These are phyloP conservation scores for Podila minutissima DNA, from an alignment of 192 early-diverging fungal species.

Conservation along the genomic window DNA sequence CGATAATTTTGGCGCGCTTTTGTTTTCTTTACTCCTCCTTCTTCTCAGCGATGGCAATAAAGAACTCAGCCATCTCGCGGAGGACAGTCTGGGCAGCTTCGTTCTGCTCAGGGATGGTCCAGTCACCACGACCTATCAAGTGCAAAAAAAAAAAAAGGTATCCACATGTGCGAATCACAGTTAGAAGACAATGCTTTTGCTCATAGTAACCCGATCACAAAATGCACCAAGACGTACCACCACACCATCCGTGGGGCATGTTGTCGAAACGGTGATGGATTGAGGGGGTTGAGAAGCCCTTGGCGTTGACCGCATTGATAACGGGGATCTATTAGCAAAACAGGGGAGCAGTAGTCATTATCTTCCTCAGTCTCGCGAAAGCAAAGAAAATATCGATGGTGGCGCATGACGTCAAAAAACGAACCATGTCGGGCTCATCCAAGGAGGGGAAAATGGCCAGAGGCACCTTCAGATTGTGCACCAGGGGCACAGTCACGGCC, in stretches of 20 bases:
- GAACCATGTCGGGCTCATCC: slow-evolving; percentile 24
- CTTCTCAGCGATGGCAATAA: background rate
- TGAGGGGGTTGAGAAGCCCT: slow-evolving; percentile 5
- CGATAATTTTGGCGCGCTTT: background rate
- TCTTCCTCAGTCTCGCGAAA: no score
- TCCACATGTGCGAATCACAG: background rate
- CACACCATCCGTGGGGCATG: slow-evolving; percentile 16
- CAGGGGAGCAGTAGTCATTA: background rate
- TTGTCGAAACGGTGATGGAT: slow-evolving; percentile 17
- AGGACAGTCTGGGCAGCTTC: slow-evolving; percentile 11
- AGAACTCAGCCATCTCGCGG: slow-evolving; percentile 14
- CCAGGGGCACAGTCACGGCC: slow-evolving; percentile 3
- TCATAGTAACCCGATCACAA: background rate
- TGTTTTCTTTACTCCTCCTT: background rate
- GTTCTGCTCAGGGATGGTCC: slow-evolving; percentile 22
- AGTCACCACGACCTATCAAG: slow-evolving; percentile 20
- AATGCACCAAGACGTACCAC: background rate
- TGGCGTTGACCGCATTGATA: slow-evolving; percentile 4
- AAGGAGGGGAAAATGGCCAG: slow-evolving; percentile 11
- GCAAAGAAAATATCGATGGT: no score
- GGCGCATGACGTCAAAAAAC: background rate
- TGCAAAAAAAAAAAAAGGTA: no score
- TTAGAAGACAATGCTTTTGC: no score
- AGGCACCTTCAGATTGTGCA: slow-evolving; percentile 5
- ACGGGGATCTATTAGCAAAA: background rate